A percentile compares a stretch with the other conserved stretches of the same genome.
These are phyloP conservation scores for Phoma sp. DNA, from an alignment of 2,329 filamentous ascomycete species.

Conservation along the genomic window DNA sequence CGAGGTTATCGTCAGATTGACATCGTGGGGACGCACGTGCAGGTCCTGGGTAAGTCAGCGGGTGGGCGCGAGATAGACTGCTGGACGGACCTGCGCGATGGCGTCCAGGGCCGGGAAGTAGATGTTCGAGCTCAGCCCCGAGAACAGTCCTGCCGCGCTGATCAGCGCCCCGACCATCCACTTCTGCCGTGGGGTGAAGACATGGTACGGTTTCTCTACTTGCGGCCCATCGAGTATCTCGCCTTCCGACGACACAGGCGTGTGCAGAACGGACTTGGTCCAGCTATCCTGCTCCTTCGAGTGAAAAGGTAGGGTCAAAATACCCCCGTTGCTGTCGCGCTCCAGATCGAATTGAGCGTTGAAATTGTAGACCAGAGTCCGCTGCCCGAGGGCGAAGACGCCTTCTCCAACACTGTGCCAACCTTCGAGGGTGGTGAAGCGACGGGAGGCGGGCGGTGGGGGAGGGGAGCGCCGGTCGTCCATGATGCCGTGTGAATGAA, in stretches of 20 bases:
- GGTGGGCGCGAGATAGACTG: no score
- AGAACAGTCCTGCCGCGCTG: constrained; percentile 52
- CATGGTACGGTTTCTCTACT: constrained; percentile 18
- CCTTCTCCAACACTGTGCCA: constrained; percentile 22
- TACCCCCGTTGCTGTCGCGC: not conserved
- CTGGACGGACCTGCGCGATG: constrained; percentile 18
- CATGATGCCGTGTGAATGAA: not conserved
- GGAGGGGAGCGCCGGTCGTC: no score
- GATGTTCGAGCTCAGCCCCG: constrained; percentile 54
- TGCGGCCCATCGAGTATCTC: no score
- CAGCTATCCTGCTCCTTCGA: no score
- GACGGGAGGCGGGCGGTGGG: constrained; percentile 7
- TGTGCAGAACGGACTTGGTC: no score
- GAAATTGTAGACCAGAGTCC: constrained; percentile 8
- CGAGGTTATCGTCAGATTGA: constrained; percentile 44
- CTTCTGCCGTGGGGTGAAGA: constrained; percentile 10
- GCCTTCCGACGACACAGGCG: no score
- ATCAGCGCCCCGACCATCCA: constrained; percentile 29
- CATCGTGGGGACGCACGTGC: constrained; percentile 30
- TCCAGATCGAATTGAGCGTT: constrained; percentile 22
- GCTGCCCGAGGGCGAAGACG: constrained; percentile 15
- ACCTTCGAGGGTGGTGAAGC: constrained; percentile 28
- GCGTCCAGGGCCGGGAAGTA: constrained; percentile 54
- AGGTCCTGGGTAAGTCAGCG: constrained; percentile 29
- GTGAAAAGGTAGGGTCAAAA: no score